These are phyloP conservation scores for Tolypocladium amazonense DNA, from an alignment of 2,329 filamentous ascomycete genomes.

Conservation along the genomic window DNA sequence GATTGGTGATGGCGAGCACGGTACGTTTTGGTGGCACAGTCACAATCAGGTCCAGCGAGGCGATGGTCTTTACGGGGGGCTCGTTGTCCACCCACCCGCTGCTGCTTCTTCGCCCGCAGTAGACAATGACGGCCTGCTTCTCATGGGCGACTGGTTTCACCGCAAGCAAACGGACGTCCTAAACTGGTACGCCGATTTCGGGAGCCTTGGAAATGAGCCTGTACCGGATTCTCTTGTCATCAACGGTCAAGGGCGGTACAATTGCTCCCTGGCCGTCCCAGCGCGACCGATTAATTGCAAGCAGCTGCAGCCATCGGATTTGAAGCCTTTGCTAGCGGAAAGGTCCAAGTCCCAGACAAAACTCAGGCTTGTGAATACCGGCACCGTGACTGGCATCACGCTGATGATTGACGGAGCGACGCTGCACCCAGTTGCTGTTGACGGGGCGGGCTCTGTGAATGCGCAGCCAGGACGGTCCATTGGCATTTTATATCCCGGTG, in stretches of 20 bases:
- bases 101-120: slow-evolving; percentile 7
- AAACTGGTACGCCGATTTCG: slow-evolving; percentile 16
- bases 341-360: slow-evolving; percentile 2
- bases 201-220: slow-evolving; percentile 29
- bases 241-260: slow-evolving; percentile 20
- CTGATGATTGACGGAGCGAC: slow-evolving; percentile 10
- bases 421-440: slow-evolving; percentile 10
- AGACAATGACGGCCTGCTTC: slow-evolving; percentile 40
- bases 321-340: slow-evolving; percentile 8
- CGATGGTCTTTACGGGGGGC: slow-evolving; percentile 47
- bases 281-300: slow-evolving; percentile 12
- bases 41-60: slow-evolving; percentile 38
- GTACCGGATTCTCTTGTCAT: slow-evolving; percentile 21
- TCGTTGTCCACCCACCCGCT: slow-evolving; percentile 45
- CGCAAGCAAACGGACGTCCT: slow-evolving; percentile 26
- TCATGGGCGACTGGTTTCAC: slow-evolving; percentile 31
- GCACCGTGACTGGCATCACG: slow-evolving; percentile 11
- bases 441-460: slow-evolving; percentile 10
- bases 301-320: not conserved
- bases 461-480: slow-evolving; percentile 5
- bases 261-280: slow-evolving; percentile 18
- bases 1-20: slow-evolving; percentile 43
- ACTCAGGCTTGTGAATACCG: slow-evolving; percentile 13
- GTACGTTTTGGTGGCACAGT: slow-evolving; percentile 49
- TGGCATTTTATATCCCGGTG: slow-evolving; percentile 15